These are phyloP conservation scores for Thuidium tamariscinum DNA, from an alignment of 225 moss, liverwort and hornwort genomes.

Conservation along the genomic window DNA sequence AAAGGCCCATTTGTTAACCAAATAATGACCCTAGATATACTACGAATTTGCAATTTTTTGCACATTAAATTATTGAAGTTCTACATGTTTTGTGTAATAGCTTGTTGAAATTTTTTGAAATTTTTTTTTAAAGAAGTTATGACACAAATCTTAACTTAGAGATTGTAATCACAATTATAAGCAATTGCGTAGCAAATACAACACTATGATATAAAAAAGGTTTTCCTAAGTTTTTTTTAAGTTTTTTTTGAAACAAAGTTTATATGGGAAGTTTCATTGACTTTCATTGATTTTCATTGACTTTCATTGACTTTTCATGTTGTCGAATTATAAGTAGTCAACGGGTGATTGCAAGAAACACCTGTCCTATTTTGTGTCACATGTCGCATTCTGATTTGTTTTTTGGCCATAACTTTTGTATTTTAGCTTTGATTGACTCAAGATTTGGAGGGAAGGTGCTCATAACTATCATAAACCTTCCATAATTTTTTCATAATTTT, in stretches of 20 bases:
- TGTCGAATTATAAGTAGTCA: background rate
- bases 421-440: no score
- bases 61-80: background rate
- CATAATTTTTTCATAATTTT: no score
- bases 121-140: background rate
- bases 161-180: background rate
- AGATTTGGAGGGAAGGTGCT: no score
- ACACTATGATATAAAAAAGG: background rate
- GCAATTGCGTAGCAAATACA: background rate
- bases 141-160: background rate
- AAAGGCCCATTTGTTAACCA: background rate
- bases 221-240: accelerated
- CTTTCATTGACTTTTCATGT: background rate
- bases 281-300: background rate
- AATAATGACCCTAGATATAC: accelerated
- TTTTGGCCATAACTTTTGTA: no score
- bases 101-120: background rate
- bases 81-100: background rate
- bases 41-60: background rate
- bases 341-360: no score
- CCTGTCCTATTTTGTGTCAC: no score
- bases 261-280: background rate
- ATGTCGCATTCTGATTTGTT: no score
- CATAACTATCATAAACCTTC: no score
- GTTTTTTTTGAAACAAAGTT: background rate